Evolutionary conservation across 768 basidiomycete genomes (phyloP), one percentile per base, ranked within the genome.

Genomic region (Lentinula edodes): DNA sequence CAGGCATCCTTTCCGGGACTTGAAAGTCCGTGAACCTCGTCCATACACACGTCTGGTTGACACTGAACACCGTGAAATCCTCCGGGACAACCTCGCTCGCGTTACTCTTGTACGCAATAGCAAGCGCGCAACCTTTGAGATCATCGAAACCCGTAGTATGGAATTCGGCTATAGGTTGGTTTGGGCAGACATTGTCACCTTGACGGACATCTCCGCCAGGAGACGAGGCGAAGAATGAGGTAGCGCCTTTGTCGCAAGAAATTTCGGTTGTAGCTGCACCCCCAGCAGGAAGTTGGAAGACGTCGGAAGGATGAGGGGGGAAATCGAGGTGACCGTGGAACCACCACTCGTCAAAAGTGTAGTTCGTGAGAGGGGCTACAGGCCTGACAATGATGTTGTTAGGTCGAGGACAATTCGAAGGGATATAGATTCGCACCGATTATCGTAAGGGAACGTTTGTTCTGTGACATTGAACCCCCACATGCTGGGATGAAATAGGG

Each of bases 21-120:
- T 80, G 68, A 65, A 91, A 92, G 54, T 84, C 82, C 6, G 87
- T 91, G 69, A 84, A 83, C 18, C 88, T 77, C 23, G 75, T 80
- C 86, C 86, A 91, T 0, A 90, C 89, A 64, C 89, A 90, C 0
- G 84, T 87, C 52, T 88, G 86, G 68, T 91, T 90, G 12, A 90
- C 81, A 61, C 84, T 87, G 71, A 91, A 91, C 10, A 91, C 75
- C 0, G 84, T 80, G 66, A 91, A 87, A 72, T 91, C 88, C 48
- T 78, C 81, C 0, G 89, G 89, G 66, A 84, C 71, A 6, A 92
- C 80, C 0, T 78, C 65, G 0, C 69, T 73, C 1, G 78, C 82
- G 65, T 91, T 76, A 64, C 72, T 81, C 70, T 89, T 86, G 75
- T 93, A 91, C n/a, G 88, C 82, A 64, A 93, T 91, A 0, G 83